These are phyloP conservation scores for Xylaria arbuscula DNA, from an alignment of 2,329 filamentous ascomycete species.

Conservation along the genomic window DNA sequence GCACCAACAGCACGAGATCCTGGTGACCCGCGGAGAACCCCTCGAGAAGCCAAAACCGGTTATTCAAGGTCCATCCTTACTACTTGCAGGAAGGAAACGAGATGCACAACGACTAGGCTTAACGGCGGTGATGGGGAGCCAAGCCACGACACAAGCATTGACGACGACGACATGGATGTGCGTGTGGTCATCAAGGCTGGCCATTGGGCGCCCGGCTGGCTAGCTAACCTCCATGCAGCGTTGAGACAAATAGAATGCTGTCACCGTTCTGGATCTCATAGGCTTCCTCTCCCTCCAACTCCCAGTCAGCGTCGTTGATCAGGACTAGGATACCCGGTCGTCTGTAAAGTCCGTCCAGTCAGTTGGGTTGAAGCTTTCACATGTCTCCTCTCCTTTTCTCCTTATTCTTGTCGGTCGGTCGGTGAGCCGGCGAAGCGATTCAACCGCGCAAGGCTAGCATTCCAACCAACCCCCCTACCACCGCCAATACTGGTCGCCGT, in stretches of 20 bases:
- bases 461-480: slow-evolving; percentile 6
- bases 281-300: slow-evolving; percentile 91
- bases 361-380: slow-evolving; percentile 35
- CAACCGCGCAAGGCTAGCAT: background rate
- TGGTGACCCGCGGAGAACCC: background rate
- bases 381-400: slow-evolving; percentile 6
- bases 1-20: slow-evolving; percentile 4
- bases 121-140: slow-evolving; percentile 27
- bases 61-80: slow-evolving; percentile 31
- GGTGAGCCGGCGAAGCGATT: slow-evolving; percentile 35
- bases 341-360: slow-evolving; percentile 59
- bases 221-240: slow-evolving; percentile 85
- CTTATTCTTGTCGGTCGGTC: slow-evolving; percentile 21
- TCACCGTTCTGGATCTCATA: slow-evolving; percentile 86
- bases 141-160: slow-evolving; percentile 21
- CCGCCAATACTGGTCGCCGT: slow-evolving; percentile 15
- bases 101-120: slow-evolving; percentile 21
- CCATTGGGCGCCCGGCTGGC: background rate
- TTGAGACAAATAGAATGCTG: slow-evolving; percentile 95
- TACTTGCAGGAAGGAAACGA: slow-evolving; percentile 1
- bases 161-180: slow-evolving; percentile 12
- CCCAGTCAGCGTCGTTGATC: slow-evolving; percentile 99
- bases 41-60: slow-evolving; percentile 22
- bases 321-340: slow-evolving; percentile 95
- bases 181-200: slow-evolving; percentile 7